Evolutionary conservation across 225 moss, liverwort and hornwort species (phyloP), one percentile per base, ranked within the genome.

Genomic region (Lunularia cruciata): DNA sequence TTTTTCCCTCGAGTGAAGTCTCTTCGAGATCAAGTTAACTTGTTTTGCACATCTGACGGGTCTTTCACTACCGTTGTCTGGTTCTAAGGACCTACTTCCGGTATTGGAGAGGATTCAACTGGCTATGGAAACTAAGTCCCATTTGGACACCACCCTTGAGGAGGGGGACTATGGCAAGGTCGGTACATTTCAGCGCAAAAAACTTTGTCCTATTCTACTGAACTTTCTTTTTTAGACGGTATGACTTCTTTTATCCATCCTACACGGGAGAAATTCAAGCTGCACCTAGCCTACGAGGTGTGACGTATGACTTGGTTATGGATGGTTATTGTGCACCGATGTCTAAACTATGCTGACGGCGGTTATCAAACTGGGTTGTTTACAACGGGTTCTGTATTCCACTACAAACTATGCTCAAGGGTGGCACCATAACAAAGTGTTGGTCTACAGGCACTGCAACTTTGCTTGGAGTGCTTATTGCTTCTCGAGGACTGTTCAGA

Each of bases 51-150:
- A 36, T 36, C 22, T 8, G 34, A 22, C 20, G 32, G 20, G 25
- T 38, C 35, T 4, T n/a, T 63, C 19, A 57, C 62, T 46, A 27
- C 37, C 57, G 31, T 40, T 27, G 38, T 64, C 70, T 57, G 16
- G 48, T 55, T 18, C 31, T 46, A 90, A 98, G 92, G 91, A 89
- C 81, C 81, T 99, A 74, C 85, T 88, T 73, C 91, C 93, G 65
- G 79, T 93, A 72, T 73, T 99, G 75, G 98, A 99, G 73, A 82
- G 90, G 71, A 72, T 99, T 67, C 93, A 91, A 48, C 76, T 80
- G 46, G 89, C 98, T 30, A 78, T 89, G 75, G 91, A 99, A 64
- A 88, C 88, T n/a, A 93, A 89, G 81, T 86, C 91, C 39, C 85
- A 75, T 53, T 78, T 99, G 43, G 83, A 91, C 51, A 67, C 48